Base-by-base conservation (phyloP, 495 filamentous ascomycete genomes). In the Aspergillus conjunctus region DNA sequence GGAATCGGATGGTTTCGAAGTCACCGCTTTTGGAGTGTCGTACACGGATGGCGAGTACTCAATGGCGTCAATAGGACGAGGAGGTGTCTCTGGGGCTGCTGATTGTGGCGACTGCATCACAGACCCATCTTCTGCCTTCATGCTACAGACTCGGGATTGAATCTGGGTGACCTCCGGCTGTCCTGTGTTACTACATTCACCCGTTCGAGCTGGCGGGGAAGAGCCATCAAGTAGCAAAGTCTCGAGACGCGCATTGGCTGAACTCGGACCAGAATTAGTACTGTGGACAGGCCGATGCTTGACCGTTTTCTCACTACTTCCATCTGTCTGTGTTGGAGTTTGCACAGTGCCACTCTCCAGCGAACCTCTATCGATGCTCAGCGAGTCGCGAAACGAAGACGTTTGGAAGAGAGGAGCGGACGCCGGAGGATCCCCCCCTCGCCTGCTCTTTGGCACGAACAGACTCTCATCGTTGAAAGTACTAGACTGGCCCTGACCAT, bases 181-280 rank as follows among this genome's bases (percentile, higher is more conserved):
- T n/a, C 62, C 62, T 18, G 26, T 58, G 15, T 62, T 65, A 3
- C 20, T 51, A 37, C 30, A 60, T 53, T 65, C 59, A 7, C 62
- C 66, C n/a, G 65, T 59, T 32, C 60, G 60, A 26, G 59, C 56
- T 10, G 53, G n/a, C 12, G 65, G 61, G 17, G 65, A 67, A 6
- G 65, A 67, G 21, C 65, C 59, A 34, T 62, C 61, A 18, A 64
- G 56, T 34, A 67, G 30, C 20, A 64, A 18, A 0, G 61, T 61
- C 3, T 58, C 50, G 7, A 67, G 50, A 26, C 20, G 54, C 7
- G 49, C 8, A 22, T 55, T 61, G 1, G 54, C 39, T 26, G 34
- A 43, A 12, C 44, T 21, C 14, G 50, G 46, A 6, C 53, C 45
- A 14, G 48, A 32, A 26, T 48, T 46, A 45, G 17, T 26, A 30